Percentiles rank a stretch among this genome's conserved stretches.
Evolutionary conservation across 75 land plant genomes (phyloP).

Genomic region (Cryptomeria japonica): DNA sequence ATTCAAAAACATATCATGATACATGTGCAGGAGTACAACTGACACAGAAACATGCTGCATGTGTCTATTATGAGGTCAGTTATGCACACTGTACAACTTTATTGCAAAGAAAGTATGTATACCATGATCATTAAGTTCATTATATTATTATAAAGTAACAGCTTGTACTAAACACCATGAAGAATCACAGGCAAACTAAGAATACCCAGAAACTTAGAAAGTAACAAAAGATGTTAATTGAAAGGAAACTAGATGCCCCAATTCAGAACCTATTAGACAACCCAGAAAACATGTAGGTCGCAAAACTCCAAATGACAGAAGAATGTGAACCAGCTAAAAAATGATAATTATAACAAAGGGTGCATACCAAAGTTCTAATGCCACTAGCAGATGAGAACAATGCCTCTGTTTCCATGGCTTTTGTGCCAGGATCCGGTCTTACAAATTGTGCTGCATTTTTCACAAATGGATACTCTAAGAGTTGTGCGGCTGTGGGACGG

Average conservation of each 20-base stretch:
- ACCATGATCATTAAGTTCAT: no score
- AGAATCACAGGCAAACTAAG: background rate
- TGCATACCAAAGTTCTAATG: slow-evolving; percentile 33
- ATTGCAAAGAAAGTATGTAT: no score
- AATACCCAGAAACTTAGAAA: background rate
- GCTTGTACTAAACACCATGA: background rate
- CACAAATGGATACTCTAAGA: slow-evolving; percentile 85
- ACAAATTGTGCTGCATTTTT: slow-evolving; percentile 34
- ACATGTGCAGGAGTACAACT: no score
- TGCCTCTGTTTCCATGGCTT: slow-evolving; percentile 40
- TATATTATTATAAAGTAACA: background rate
- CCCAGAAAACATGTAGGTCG: background rate
- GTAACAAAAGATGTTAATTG: background rate
- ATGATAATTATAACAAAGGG: background rate
- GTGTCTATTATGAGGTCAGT: no score
- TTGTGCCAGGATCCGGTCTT: slow-evolving; percentile 27
- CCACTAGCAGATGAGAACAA: slow-evolving; percentile 37
- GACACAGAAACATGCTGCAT: no score
- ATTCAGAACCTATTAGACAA: background rate
- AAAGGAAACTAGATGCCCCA: background rate
- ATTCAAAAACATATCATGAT: no score
- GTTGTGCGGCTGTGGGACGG: slow-evolving; percentile 70
- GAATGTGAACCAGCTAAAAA: background rate
- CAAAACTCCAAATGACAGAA: background rate
- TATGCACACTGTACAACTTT: no score